Percentiles rank a stretch among this genome's conserved stretches.
Evolutionary conservation across 177 flowering plant species (phyloP).

Genomic region (Telopea speciosissima): DNA sequence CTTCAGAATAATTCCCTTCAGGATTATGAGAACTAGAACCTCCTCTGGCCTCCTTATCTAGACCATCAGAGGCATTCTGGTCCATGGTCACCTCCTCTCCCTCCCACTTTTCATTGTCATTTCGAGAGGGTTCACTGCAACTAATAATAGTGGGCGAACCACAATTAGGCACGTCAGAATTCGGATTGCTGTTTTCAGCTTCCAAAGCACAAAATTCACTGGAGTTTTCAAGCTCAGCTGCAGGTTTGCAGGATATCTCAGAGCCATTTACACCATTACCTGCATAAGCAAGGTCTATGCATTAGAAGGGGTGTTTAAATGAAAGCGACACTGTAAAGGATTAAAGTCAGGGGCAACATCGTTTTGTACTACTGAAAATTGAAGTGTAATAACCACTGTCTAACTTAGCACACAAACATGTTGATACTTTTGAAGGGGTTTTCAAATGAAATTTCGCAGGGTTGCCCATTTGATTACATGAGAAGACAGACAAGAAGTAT

Average conservation of each 20-base stretch:
- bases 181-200: conserved; percentile 8
- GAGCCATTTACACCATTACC: neutral
- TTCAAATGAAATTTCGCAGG: too few species aligned
- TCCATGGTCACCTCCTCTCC: neutral
- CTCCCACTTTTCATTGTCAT: conserved; percentile 2
- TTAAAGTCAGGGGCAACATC: neutral
- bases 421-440: neutral
- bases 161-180: conserved; percentile 18
- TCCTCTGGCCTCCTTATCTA: conserved; percentile 12
- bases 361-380: neutral
- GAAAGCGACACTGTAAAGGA: neutral
- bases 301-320: too few species aligned
- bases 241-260: conserved; percentile 1
- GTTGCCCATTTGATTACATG: neutral
- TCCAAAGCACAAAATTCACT: conserved; percentile 8
- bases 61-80: conserved; percentile 6
- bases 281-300: neutral
- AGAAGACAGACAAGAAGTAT: neutral
- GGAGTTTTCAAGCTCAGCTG: conserved; percentile 4
- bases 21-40: conserved; percentile 16
- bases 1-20: conserved; percentile 29
- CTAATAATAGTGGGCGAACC: conserved; percentile 23
- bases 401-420: neutral
- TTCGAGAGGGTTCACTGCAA: conserved; percentile 10
- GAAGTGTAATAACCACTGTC: neutral